Evolutionary conservation across 2,329 filamentous ascomycete genomes (phyloP).

Genomic region (Exophiala xenobiotica): DNA sequence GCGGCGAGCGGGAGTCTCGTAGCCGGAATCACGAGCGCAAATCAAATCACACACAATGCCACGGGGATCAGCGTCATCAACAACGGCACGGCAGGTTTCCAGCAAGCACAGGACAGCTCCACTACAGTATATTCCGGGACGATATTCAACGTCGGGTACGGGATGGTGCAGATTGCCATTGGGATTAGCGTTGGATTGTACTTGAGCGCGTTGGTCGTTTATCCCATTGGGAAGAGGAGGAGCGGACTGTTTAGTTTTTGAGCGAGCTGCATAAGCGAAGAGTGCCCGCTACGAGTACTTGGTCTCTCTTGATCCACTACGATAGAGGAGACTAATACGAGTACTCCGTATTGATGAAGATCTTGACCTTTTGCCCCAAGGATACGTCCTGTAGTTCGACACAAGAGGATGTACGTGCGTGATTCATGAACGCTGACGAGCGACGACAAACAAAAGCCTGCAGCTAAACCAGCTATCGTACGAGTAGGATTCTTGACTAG

Average conservation of each 20-base stretch:
- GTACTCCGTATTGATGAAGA: too few relatives aligned
- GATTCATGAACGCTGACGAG: too few relatives aligned
- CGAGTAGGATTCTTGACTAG: too few relatives aligned
- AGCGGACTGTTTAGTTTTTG: slow-evolving; percentile 5
- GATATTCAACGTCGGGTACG: slow-evolving; percentile 46
- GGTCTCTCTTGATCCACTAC: too few relatives aligned
- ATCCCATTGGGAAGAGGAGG: slow-evolving; percentile 3
- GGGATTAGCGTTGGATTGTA: slow-evolving; percentile 50
- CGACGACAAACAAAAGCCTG: too few relatives aligned
- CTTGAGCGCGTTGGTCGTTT: slow-evolving; percentile 30
- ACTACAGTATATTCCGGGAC: slow-evolving; percentile 29
- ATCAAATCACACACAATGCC: slow-evolving; percentile 38
- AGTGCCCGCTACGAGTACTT: too few relatives aligned
- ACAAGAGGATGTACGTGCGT: too few relatives aligned
- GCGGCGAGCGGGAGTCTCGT: slow-evolving; percentile 59
- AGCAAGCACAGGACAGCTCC: background rate
- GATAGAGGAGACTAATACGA: too few relatives aligned
- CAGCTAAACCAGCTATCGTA: too few relatives aligned
- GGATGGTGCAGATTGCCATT: slow-evolving; percentile 50
- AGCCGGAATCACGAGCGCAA: slow-evolving; percentile 55
- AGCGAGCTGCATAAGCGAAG: background rate
- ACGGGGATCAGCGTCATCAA: slow-evolving; percentile 46
- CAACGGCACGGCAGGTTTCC: slow-evolving; percentile 29
- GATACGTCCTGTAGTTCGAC: too few relatives aligned
- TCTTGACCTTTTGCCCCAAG: too few relatives aligned